These are phyloP conservation scores for Capsella rubella DNA, from an alignment of 441 rosid species.

Conservation along the genomic window DNA sequence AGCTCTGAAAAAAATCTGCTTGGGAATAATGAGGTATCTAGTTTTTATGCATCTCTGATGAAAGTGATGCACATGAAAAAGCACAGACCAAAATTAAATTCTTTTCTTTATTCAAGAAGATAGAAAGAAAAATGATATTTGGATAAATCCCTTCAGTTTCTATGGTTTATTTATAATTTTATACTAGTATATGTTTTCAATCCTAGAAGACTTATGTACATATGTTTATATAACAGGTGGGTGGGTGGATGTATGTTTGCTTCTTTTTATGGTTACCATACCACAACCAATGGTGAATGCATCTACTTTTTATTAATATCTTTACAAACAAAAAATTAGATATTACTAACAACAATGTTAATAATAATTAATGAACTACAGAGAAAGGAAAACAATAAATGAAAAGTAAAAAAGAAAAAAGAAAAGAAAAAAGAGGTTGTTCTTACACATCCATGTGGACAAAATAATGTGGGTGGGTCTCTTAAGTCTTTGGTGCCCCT, in stretches of 20 bases:
- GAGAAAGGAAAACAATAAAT: constrained; percentile 26
- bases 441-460: constrained; percentile 68
- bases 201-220: neutral
- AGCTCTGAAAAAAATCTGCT: constrained; percentile 39
- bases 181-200: neutral
- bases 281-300: constrained; percentile 11
- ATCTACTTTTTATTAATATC: constrained; percentile 21
- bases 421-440: constrained; percentile 17
- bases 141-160: neutral
- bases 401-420: neutral
- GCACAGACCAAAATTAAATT: constrained; percentile 15
- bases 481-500: constrained; percentile 52
- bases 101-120: neutral
- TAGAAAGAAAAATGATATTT: neutral
- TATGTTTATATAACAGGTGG: neutral
- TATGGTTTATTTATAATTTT: neutral
- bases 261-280: constrained; percentile 11
- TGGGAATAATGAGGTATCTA: constrained; percentile 45
- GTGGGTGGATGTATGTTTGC: constrained; percentile 1
- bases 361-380: neutral
- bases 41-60: constrained; percentile 43
- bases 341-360: constrained; percentile 28
- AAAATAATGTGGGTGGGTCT: constrained; percentile 67
- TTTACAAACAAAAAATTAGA: constrained; percentile 27
- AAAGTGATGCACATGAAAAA: constrained; percentile 34